These are phyloP conservation scores for Spergularia marina DNA, from an alignment of 148 eudicot genomes.

Conservation along the genomic window DNA sequence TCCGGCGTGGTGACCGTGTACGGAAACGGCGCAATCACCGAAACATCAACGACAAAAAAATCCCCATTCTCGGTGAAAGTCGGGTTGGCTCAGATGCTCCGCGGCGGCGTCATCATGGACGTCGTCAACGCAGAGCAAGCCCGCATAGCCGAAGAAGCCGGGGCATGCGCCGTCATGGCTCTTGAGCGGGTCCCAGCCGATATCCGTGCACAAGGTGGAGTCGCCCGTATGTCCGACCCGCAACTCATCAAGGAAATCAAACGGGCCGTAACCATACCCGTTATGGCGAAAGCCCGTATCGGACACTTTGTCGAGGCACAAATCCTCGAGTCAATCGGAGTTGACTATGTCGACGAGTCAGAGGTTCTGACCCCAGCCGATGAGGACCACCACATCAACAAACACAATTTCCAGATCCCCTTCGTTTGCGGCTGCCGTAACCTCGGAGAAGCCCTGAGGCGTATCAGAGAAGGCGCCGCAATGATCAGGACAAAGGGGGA, in stretches of 20 bases:
- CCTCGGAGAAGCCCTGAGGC: constrained; percentile 77
- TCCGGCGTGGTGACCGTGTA: constrained; percentile 68
- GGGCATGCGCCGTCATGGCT: constrained; percentile 97
- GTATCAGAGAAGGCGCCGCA: constrained; percentile 87
- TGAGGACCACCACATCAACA: constrained; percentile 81
- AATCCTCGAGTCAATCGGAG: constrained; percentile 72
- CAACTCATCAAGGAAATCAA: constrained; percentile 88
- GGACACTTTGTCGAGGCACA: constrained; percentile 97
- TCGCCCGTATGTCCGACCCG: constrained; percentile 92
- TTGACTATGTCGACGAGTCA: constrained; percentile 85
- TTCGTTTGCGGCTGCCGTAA: constrained; percentile 93
- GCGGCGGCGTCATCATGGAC: constrained; percentile 97
- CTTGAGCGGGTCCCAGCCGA: constrained; percentile 96
- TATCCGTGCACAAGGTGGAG: constrained; percentile 92
- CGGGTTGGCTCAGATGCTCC: constrained; percentile 94
- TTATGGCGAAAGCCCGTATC: constrained; percentile 91
- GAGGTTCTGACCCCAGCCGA: constrained; percentile 84
- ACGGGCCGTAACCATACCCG: constrained; percentile 84
- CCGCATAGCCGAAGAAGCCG: constrained; percentile 89
- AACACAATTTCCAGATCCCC: constrained; percentile 84
- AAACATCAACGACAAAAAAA: constrained; percentile 50
- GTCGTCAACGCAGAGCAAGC: constrained; percentile 89
- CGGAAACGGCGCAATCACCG: constrained; percentile 68
- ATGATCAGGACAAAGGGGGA: constrained; percentile 96
- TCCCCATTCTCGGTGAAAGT: constrained; percentile 92